Percentiles rank a stretch among this genome's conserved stretches.
Evolutionary conservation across 225 moss, liverwort and hornwort species (phyloP).

Genomic region (Marchantia polymorpha): DNA sequence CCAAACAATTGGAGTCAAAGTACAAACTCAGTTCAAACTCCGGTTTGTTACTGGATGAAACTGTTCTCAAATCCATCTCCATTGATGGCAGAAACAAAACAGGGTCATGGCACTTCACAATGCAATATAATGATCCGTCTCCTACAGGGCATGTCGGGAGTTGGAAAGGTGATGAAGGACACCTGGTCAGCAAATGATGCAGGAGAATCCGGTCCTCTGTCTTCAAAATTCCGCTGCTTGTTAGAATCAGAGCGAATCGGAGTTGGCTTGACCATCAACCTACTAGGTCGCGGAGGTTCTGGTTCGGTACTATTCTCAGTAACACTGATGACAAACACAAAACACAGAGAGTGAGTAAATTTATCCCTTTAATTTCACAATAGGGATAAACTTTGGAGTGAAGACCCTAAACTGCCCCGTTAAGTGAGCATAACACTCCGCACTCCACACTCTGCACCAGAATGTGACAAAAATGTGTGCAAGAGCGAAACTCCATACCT

Average conservation of each 20-base stretch:
- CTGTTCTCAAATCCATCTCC: neutral
- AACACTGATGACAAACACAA: constrained; percentile 9
- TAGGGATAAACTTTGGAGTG: neutral
- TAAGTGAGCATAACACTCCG: neutral
- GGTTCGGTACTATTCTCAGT: constrained; percentile 21
- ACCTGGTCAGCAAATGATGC: constrained; percentile 53
- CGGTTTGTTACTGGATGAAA: neutral
- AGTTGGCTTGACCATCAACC: constrained; percentile 32
- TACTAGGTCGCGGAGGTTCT: constrained; percentile 31
- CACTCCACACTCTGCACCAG: constrained; percentile 12
- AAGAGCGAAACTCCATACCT: constrained; percentile 25
- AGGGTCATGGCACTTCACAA: neutral
- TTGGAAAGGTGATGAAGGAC: neutral
- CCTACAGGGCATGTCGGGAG: neutral
- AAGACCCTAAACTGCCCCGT: neutral
- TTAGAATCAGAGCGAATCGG: constrained; percentile 36
- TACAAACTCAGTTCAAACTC: neutral
- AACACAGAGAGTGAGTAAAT: neutral
- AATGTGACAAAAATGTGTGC: constrained; percentile 13
- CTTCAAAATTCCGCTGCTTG: constrained; percentile 42
- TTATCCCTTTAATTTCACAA: no score
- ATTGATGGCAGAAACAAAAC: neutral
- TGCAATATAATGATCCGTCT: neutral
- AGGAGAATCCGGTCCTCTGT: constrained; percentile 52
- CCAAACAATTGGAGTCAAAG: neutral